Percentiles rank a stretch among this genome's conserved stretches.
phyloP scores from a whole-genome alignment of 257 asterid species.

The Salvia rosmarinus region DNA sequence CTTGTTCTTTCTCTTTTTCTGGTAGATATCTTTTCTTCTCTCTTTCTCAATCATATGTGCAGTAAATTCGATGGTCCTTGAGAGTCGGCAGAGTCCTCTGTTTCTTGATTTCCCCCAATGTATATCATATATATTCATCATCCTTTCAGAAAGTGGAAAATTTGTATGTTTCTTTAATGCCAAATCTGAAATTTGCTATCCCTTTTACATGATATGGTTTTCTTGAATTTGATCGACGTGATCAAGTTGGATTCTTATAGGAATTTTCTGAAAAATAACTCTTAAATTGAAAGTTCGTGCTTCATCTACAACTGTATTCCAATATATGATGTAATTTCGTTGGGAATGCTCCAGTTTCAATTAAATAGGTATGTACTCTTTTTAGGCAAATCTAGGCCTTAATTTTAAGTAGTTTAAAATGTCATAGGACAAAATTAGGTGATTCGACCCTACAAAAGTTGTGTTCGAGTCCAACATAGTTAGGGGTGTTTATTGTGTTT shows the following conservation, averaged over 20 bases:
- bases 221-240: background rate
- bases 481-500: background rate
- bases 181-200: background rate
- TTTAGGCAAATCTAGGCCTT: too few relatives aligned
- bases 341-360: background rate
- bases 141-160: background rate
- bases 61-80: background rate
- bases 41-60: background rate
- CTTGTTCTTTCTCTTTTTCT: background rate
- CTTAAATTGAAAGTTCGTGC: background rate
- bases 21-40: too few relatives aligned
- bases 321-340: background rate
- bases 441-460: background rate
- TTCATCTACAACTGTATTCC: background rate
- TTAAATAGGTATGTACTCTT: too few relatives aligned
- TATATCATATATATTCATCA: too few relatives aligned
- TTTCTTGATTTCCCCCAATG: background rate
- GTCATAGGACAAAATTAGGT: too few relatives aligned
- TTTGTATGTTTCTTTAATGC: background rate
- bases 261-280: background rate
- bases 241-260: background rate
- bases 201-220: background rate
- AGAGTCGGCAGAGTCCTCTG: constrained; percentile 11
- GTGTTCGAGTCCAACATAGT: background rate
- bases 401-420: too few relatives aligned